Percentiles rank a stretch among this genome's conserved stretches.
phyloP scores from a whole-genome alignment of 2,329 filamentous ascomycete genomes.

The Zymoseptoria crescenta region DNA sequence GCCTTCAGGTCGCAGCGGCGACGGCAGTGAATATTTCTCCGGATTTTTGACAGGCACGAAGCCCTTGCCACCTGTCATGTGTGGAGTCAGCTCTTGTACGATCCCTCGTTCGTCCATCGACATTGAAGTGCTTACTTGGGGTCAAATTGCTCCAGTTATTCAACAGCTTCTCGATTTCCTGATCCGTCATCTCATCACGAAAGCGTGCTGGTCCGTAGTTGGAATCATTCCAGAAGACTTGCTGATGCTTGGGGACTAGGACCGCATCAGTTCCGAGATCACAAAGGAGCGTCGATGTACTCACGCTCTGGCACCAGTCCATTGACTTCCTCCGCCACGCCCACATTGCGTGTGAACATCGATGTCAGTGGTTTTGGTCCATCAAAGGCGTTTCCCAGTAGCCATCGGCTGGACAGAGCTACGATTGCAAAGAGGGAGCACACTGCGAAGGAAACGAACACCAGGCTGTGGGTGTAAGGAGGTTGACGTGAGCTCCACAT shows the following conservation, averaged over 20 bases:
- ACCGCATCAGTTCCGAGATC: background rate
- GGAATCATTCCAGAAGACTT: constrained; percentile 5
- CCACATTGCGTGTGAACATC: too few relatives aligned
- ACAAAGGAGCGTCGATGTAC: background rate
- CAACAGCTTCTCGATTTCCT: constrained; percentile 1
- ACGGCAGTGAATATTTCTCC: constrained; percentile 2
- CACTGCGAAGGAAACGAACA: too few relatives aligned
- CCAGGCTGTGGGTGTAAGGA: too few relatives aligned
- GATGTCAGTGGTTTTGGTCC: too few relatives aligned
- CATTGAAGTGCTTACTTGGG: background rate
- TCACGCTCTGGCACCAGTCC: constrained; percentile 4
- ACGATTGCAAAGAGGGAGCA: too few relatives aligned
- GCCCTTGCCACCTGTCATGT: background rate
- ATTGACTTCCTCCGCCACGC: constrained; percentile 9
- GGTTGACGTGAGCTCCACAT: too few relatives aligned
- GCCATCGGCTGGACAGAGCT: too few relatives aligned
- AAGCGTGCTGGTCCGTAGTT: constrained; percentile 1
- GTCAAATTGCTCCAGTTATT: constrained; percentile 2
- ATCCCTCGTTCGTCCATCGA: background rate
- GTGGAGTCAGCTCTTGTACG: too few relatives aligned
- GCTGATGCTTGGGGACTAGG: background rate
- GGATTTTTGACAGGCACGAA: constrained; percentile 6
- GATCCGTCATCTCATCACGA: constrained; percentile 1
- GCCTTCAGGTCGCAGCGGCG: constrained; percentile 4
- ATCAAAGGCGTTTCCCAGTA: too few relatives aligned